Evolutionary conservation across 2,329 filamentous ascomycete genomes (phyloP).

Genomic region (Cordyceps farinosa): DNA sequence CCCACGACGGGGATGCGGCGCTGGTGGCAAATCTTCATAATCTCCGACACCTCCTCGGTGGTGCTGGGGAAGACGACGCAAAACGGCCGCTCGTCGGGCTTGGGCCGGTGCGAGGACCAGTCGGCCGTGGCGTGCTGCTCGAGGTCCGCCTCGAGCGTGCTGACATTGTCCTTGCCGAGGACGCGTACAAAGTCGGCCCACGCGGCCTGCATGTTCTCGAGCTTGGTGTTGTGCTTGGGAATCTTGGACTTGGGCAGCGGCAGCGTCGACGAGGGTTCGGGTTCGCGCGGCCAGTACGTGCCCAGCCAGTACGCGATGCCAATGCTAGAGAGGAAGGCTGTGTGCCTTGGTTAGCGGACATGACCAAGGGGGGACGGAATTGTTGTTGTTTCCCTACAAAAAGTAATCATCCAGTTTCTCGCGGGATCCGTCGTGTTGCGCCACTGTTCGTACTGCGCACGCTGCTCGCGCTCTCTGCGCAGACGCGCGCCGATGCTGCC

Average conservation of each 20-base stretch:
- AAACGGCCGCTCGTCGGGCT: slow-evolving; percentile 52
- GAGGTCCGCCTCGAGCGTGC: slow-evolving; percentile 54
- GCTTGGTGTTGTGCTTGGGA: slow-evolving; percentile 56
- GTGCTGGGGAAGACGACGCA: slow-evolving; percentile 72
- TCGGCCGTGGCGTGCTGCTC: slow-evolving; percentile 55
- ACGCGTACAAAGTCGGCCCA: slow-evolving; percentile 66
- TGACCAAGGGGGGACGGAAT: neutral
- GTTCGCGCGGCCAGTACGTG: slow-evolving; percentile 48
- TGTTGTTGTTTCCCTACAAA: slow-evolving; percentile 41
- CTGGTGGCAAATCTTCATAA: slow-evolving; percentile 85
- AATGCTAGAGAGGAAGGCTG: slow-evolving; percentile 52
- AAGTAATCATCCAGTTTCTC: slow-evolving; percentile 51
- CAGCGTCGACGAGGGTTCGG: slow-evolving; percentile 54
- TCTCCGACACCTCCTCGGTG: slow-evolving; percentile 78
- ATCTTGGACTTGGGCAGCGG: slow-evolving; percentile 49
- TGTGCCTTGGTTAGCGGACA: neutral
- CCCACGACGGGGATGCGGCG: slow-evolving; percentile 80
- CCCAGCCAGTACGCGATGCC: slow-evolving; percentile 57
- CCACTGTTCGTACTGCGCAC: slow-evolving; percentile 46
- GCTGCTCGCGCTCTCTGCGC: slow-evolving; percentile 51
- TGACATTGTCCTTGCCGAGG: slow-evolving; percentile 62
- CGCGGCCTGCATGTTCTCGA: slow-evolving; percentile 63
- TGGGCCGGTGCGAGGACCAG: slow-evolving; percentile 58
- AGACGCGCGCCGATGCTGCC: slow-evolving; percentile 55
- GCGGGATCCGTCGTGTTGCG: slow-evolving; percentile 38